Base-by-base conservation (phyloP, 2,329 filamentous ascomycete species). In the Proliferodiscus dingleyae region DNA sequence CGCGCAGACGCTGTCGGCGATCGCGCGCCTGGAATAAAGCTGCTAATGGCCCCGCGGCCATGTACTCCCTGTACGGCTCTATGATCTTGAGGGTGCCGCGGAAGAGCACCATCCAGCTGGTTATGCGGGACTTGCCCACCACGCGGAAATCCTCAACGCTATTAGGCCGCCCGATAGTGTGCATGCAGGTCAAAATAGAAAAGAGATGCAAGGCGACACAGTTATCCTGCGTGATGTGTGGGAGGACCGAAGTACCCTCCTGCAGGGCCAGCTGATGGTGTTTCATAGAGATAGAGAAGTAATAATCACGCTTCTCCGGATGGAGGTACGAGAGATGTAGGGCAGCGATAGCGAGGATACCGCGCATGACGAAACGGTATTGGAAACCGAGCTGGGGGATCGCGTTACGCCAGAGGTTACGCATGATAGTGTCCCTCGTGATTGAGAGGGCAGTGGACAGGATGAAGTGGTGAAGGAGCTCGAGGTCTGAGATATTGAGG, bases 291-390 rank as follows among this genome's bases (percentile, higher is more conserved):
- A 64, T 63, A 6, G 64, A 52, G n/a, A 68, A 53, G 43, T 70
- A 73, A 22, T 52, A 58, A 16, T 65, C 62, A 13, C 58, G 60
- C 41, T 57, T 60, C 7, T 64, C 59, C 0, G 64, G 67, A 7
- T 62, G 61, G 26, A 65, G 61, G 28, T 66, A 62, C 1, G 71
- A 68, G 1, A 77, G 61, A 50, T 77, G 73, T 3, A 75, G 59
- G 0, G 72, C 71, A 2, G 73, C 29, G 1, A 76, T 53, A 10
- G 73, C 70, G 5, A 78, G 61, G n/a, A 77, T 64, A 4, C 65
- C 66, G 6, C 69, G 68, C 56, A 77, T 68, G 11, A 76, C 67
- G 49, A 70, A 75, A 13, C 67, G 67, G 47, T 67, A 66, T 1
- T 61, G 48, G 29, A 77, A 68, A 2, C 67, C 74, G 15, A 73